Evolutionary conservation across 306 rosid genomes (phyloP), one percentile per base, ranked within the genome.

Genomic region (Acmispon strigosus): DNA sequence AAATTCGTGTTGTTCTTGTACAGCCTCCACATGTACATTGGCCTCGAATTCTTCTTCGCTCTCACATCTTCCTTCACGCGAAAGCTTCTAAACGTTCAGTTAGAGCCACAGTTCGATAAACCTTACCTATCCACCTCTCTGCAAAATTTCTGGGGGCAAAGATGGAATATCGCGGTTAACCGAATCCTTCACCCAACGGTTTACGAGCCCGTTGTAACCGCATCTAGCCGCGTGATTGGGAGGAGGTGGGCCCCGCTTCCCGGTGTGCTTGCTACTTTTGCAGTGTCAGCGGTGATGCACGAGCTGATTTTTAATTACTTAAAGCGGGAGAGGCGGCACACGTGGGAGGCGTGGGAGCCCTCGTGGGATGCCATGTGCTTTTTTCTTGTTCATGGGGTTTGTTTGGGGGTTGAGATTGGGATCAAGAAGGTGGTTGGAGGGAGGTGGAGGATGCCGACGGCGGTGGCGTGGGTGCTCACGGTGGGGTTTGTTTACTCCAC

Each of bases 341-440:
- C 78, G 51, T 81, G 78, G 84, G 84, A 81, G 14, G 32, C 56
- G 0, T 81, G 81, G 81, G 81, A 81, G 4, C 84, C 81, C 3
- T 70, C 81, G 8, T 81, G 81, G 84, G 81, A 81, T 9, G 70
- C 60, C 4, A 22, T 27, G 11, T 70, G 75, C 7, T 81, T 81
- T 43, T 81, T 81, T 13, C 32, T 71, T 11, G 5, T 81, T 2
- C 84, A 81, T 7, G 81, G 81, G 13, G 50, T 53, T 15, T 70
- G 81, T 36, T 39, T 76, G 71, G 71, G 60, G 0, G 0, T 43
- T 1, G 78, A 81, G 53, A 50, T 81, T 50, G 75, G 17, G 1
- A 0, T 81, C 0, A 81, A 81, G 47, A 81, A 76, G 15, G 11
- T 1, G 10, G 13, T 66, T 0, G n/a, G 6, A 6, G 75, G 58